Evolutionary conservation across 345 rosid genomes (phyloP).

Genomic region (Eucalyptus albens): DNA sequence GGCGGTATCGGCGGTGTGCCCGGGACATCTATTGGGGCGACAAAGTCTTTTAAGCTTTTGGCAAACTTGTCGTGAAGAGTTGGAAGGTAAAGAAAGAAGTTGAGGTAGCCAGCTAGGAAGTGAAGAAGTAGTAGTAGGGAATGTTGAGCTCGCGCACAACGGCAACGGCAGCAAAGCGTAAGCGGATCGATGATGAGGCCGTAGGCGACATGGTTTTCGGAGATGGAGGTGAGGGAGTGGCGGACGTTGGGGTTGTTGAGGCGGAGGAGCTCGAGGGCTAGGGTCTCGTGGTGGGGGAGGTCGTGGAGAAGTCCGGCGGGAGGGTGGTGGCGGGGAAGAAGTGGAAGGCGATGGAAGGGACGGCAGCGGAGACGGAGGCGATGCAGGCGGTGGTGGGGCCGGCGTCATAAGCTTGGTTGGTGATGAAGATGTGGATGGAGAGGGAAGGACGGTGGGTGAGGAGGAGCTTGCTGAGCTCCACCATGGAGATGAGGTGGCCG

Average conservation of each 20-base stretch:
- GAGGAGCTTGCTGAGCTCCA: slow-evolving; percentile 51
- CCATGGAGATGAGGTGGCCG: slow-evolving; percentile 61
- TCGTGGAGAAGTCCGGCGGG: slow-evolving; percentile 2
- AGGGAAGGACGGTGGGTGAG: slow-evolving; percentile 34
- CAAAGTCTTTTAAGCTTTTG: slow-evolving; percentile 14
- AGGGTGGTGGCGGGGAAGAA: slow-evolving; percentile 18
- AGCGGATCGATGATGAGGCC: slow-evolving; percentile 37
- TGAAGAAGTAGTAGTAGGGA: slow-evolving; percentile 29
- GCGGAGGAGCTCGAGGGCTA: slow-evolving; percentile 12
- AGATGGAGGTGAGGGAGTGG: slow-evolving; percentile 16
- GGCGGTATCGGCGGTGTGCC: slow-evolving; percentile 22
- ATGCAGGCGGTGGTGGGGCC: slow-evolving; percentile 26
- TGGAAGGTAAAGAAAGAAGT: slow-evolving; percentile 8
- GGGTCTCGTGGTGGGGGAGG: slow-evolving; percentile 15
- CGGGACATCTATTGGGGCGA: slow-evolving; percentile 10
- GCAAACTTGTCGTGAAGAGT: slow-evolving; percentile 11
- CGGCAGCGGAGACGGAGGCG: slow-evolving; percentile 13
- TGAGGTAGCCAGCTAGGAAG: slow-evolving; percentile 27
- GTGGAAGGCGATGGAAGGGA: slow-evolving; percentile 33
- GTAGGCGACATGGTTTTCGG: neutral
- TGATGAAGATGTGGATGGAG: slow-evolving; percentile 32
- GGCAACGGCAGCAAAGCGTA: slow-evolving; percentile 13
- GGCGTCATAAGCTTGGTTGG: slow-evolving; percentile 20
- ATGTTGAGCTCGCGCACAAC: slow-evolving; percentile 15
- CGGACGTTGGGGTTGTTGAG: slow-evolving; percentile 31